A percentile compares a stretch with the other conserved stretches of the same genome.
Conservation (phyloP, 2,329 filamentous ascomycete species). For the Apiospora rasikravindrae region DNA sequence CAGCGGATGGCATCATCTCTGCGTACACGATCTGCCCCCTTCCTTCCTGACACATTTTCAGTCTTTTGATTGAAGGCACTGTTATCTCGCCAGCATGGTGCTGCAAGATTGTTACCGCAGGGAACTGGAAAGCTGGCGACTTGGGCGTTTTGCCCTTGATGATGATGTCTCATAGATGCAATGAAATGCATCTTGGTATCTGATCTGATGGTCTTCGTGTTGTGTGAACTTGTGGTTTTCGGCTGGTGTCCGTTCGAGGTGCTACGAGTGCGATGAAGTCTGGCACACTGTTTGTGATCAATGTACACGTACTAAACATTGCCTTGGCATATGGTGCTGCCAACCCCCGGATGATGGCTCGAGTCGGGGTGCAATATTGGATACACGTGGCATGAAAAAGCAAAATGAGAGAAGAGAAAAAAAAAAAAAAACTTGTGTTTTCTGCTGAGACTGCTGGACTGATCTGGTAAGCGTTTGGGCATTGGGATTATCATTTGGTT, state of each 20-base stretch:
- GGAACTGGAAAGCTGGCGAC: not conserved
- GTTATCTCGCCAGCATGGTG: not conserved
- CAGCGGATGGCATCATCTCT: not conserved
- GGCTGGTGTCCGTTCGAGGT: not conserved
- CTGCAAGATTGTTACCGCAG: not conserved
- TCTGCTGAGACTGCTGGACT: not conserved
- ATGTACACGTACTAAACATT: not conserved
- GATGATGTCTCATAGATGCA: conserved; percentile 11
- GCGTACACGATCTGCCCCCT: not conserved
- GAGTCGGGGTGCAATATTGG: not conserved
- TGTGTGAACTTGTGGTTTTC: not conserved
- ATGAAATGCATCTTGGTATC: conserved; percentile 15
- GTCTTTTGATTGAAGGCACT: not conserved
- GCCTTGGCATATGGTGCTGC: not conserved
- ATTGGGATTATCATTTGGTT: not conserved
- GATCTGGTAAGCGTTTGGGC: not conserved
- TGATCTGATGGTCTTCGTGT: not conserved
- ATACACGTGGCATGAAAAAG: not conserved
- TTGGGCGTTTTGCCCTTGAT: not conserved
- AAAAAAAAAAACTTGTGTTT: not conserved
- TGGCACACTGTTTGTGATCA: not conserved
- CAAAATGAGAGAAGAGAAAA: not conserved
- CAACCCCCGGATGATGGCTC: not conserved
- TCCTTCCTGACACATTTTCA: not conserved
- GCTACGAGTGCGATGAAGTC: not conserved